phyloP scores from a whole-genome alignment of 345 rosid species.

The Rhodamnia argentea region DNA sequence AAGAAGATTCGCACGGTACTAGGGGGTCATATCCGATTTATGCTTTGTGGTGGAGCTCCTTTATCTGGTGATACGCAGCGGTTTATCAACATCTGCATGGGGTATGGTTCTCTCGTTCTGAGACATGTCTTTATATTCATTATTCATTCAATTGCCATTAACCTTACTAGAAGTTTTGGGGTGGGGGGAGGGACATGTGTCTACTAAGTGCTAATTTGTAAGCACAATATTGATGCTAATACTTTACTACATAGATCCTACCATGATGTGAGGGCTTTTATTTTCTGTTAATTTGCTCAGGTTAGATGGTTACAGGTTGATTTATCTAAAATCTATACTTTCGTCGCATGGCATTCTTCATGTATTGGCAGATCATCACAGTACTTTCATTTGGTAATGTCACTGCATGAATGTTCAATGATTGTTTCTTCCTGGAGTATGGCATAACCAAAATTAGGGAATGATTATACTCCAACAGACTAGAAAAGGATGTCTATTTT shows the following conservation, averaged over 20 bases:
- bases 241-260: neutral
- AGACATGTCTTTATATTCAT: neutral
- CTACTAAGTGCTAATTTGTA: neutral
- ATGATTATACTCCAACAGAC: neutral
- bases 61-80: constrained; percentile 72
- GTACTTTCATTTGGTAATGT: neutral
- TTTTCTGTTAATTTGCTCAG: neutral
- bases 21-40: constrained; percentile 66
- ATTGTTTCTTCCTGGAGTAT: neutral
- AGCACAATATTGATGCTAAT: neutral
- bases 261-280: neutral
- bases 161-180: neutral
- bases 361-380: neutral
- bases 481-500: neutral
- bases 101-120: constrained; percentile 35
- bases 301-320: neutral
- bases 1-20: constrained; percentile 52
- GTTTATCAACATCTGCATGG: constrained; percentile 85
- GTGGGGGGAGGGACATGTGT: neutral
- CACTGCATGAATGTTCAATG: neutral
- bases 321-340: neutral
- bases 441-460: neutral
- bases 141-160: neutral
- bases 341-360: neutral
- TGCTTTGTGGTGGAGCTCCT: constrained; percentile 94